Base-by-base conservation (phyloP, 148 eudicot genomes). In the Rhododendron simsii region DNA sequence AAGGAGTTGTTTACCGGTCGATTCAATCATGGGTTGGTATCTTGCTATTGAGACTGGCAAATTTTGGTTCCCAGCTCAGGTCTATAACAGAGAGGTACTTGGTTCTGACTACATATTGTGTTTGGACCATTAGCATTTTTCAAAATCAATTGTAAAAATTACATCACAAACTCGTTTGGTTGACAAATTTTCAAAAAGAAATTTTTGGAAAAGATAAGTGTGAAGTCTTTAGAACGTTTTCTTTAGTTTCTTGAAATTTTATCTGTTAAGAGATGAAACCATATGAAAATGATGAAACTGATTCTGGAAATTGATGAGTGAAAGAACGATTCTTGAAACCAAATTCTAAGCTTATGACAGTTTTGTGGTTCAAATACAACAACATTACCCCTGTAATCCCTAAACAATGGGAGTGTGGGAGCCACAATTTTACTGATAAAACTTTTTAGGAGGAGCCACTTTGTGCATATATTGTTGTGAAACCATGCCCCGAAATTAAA, bases 61-160 rank as follows among this genome's bases (percentile, higher is more conserved):
- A 90, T 92, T 92, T 65, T 93, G 94, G 94, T 96, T 96, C 91
- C 95, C 97, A 0, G 99, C 94, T 90, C 99, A 96, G 89, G 98
- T 96, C 82, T 93, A 89, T 84, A 96, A 96, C 89, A 92, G 99
- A 13, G 98, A 96, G 99, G 99, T 96, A 92, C 84, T 85, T 33
- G 30, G 10, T 37, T 53, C 41, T 7, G 45, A 11, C 10, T 74
- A 26, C 28, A 73, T 16, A 16, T 55, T 28, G 33, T 69, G 23
- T 71, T 33, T 33, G 45, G 45, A 65, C 30, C 33, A 26, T 26
- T 26, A 12, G 75, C 18, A 28, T 28, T 69, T 69, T 5, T 69
- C 75, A 69, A 13, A 69, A 69, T 69, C 30, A 9, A 26, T 65
- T n/a, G 9, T n/a, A 8, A 65, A 65, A 65, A 9, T 18, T 15